Evolutionary conservation across 495 filamentous ascomycete genomes (phyloP), one percentile per base, ranked within the genome.

Genomic region (Viridothelium virens): DNA sequence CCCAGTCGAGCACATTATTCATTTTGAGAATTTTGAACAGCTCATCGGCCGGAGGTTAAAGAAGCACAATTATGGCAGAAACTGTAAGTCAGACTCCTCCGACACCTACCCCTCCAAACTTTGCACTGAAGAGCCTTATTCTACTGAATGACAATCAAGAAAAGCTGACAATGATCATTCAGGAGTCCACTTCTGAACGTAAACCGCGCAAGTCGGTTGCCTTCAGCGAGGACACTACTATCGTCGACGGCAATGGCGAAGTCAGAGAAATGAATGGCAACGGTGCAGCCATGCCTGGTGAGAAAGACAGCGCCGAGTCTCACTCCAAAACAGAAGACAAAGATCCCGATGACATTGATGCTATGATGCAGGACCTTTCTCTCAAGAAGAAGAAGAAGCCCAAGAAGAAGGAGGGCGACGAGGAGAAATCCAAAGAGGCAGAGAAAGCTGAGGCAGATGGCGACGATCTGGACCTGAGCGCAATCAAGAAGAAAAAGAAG

Each of bases 401-500:
- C 77, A 88, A 88, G 77, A 74, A 80, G 63, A 87, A 87, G 74
- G 86, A 85, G 75, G 71, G 80, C 61, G 87, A 88, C 39, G 86
- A 82, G 69, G 87, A 81, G 48, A 88, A 89, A 59, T 85, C 82
- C 34, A 81, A 75, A 61, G 80, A 75, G 14, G 84, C 79, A 25
- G 83, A 78, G 47, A 87, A 84, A 36, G 76, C 79, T 9, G 80
- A 85, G 69, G 85, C 80, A 25, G 87, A 80, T 47, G 82, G 90
- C 67, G 84, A 79, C 70, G 85, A 88, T 64, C 82, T 93, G 71
- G 90, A 95, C 78, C 84, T 89, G 38, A 83, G 85, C 64, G 81
- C 82, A 36, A 80, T 95, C 80, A 96, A 96, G 81, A 96, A 96
- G 77, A 96, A 91, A 78, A 93, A 96, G 83, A 96, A 96, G 86